Conservation (phyloP, 495 filamentous ascomycete genomes). For the Lasiosphaeria ovina region DNA sequence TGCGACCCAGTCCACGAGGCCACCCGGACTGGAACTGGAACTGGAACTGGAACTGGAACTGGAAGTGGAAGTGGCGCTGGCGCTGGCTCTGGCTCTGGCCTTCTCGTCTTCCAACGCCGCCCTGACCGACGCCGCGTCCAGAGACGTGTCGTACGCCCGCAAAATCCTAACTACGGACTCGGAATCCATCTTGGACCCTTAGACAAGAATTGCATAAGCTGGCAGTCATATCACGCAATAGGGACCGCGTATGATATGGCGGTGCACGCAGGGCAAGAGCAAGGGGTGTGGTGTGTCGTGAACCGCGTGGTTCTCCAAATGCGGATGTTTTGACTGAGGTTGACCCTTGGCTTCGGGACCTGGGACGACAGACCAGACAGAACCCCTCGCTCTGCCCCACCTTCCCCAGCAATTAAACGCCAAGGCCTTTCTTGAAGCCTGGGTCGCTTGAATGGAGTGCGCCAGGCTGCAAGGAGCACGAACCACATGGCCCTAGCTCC, state of each 20-base stretch:
- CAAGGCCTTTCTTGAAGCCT: not conserved
- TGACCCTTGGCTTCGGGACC: not conserved
- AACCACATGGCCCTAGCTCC: not conserved
- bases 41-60: too few species aligned
- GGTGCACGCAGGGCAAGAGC: too few species aligned
- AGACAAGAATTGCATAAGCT: not conserved
- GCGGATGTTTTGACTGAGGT: not conserved
- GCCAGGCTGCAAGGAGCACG: not conserved
- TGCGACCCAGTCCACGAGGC: constrained; percentile 39
- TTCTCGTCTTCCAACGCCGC: constrained; percentile 21
- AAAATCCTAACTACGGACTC: constrained; percentile 27
- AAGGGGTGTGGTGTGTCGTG: too few species aligned
- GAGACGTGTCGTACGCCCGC: constrained; percentile 29
- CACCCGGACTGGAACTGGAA: not conserved
- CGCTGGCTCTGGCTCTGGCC: constrained; percentile 16
- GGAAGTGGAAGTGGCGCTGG: too few species aligned
- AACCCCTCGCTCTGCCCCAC: not conserved
- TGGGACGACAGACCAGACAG: not conserved
- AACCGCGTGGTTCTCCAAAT: not conserved
- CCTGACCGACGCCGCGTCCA: constrained; percentile 31
- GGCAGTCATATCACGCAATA: not conserved
- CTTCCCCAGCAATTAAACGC: not conserved
- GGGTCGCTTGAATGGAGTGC: too few species aligned
- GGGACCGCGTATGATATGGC: too few species aligned
- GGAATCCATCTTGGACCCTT: constrained; percentile 22